These are phyloP conservation scores for Coemansia sp. DNA, from an alignment of 192 early-diverging fungal genomes.

Conservation along the genomic window DNA sequence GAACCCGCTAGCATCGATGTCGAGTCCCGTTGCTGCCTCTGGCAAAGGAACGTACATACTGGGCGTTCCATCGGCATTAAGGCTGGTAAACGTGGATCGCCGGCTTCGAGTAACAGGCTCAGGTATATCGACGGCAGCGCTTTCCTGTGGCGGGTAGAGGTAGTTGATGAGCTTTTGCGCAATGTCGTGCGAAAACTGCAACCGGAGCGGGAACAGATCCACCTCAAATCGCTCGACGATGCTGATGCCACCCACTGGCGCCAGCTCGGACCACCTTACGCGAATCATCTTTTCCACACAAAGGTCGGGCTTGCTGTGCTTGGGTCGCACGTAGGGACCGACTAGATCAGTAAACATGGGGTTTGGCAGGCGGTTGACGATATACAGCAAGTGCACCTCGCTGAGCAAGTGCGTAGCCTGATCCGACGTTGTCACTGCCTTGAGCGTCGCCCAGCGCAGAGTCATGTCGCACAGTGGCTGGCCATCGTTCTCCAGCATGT, in stretches of 20 bases:
- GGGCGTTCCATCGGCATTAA: neutral
- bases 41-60: neutral
- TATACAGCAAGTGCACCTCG: constrained; percentile 69
- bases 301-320: constrained; percentile 63
- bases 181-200: constrained; percentile 86
- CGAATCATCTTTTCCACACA: constrained; percentile 85
- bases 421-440: constrained; percentile 77
- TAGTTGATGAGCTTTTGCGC: constrained; percentile 78
- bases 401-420: constrained; percentile 70
- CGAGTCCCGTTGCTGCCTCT: neutral
- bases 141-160: constrained; percentile 66
- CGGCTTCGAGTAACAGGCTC: neutral
- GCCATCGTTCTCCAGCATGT: constrained; percentile 66
- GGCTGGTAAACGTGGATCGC: neutral
- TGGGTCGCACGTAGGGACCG: constrained; percentile 57
- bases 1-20: neutral
- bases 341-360: constrained; percentile 63
- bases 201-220: constrained; percentile 74
- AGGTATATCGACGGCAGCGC: neutral
- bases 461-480: constrained; percentile 71
- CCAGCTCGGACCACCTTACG: constrained; percentile 72
- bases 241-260: constrained; percentile 87
- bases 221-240: constrained; percentile 91
- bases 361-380: constrained; percentile 63
- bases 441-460: constrained; percentile 62